Conservation (phyloP, 495 filamentous ascomycete species). For the Mycothermus thermophilus region DNA sequence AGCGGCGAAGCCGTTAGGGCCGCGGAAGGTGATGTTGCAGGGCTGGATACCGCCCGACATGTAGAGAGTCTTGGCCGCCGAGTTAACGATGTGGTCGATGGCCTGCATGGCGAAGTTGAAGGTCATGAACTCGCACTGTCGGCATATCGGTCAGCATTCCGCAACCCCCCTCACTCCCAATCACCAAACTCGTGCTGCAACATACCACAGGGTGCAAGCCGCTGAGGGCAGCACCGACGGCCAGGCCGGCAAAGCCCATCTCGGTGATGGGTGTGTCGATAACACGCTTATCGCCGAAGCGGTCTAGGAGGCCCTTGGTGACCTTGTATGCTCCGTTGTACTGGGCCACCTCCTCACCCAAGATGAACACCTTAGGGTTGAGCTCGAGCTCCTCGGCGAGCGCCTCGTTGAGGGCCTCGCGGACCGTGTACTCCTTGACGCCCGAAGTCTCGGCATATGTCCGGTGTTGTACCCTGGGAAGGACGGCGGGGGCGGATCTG, state of each 20-base stretch:
- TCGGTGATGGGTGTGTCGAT: slow-evolving; percentile 99
- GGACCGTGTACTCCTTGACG: slow-evolving; percentile 83
- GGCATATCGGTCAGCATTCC: background rate
- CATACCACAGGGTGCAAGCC: slow-evolving; percentile 87
- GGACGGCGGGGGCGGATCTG: slow-evolving; percentile 27
- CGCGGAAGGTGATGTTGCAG: slow-evolving; percentile 98
- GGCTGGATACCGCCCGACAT: slow-evolving; percentile 99
- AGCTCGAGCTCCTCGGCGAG: slow-evolving; percentile 91
- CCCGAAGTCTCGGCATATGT: slow-evolving; percentile 45
- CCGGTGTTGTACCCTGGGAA: slow-evolving; percentile 31
- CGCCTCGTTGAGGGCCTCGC: slow-evolving; percentile 94
- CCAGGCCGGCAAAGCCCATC: slow-evolving; percentile 83
- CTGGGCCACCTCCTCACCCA: slow-evolving; percentile 97
- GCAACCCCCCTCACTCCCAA: slow-evolving; percentile 19
- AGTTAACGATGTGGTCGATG: slow-evolving; percentile 99
- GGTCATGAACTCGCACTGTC: slow-evolving; percentile 97
- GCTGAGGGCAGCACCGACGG: slow-evolving; percentile 85
- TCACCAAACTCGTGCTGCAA: too few species aligned
- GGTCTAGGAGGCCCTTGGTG: slow-evolving; percentile 89
- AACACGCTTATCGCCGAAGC: slow-evolving; percentile 92
- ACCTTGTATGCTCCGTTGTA: slow-evolving; percentile 99
- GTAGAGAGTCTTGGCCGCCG: slow-evolving; percentile 96
- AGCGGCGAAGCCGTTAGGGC: slow-evolving; percentile 92
- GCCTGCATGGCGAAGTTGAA: slow-evolving; percentile 99
- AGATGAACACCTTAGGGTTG: slow-evolving; percentile 85